Evolutionary conservation across 768 basidiomycete genomes (phyloP).

Genomic region (Grammothele lineata): DNA sequence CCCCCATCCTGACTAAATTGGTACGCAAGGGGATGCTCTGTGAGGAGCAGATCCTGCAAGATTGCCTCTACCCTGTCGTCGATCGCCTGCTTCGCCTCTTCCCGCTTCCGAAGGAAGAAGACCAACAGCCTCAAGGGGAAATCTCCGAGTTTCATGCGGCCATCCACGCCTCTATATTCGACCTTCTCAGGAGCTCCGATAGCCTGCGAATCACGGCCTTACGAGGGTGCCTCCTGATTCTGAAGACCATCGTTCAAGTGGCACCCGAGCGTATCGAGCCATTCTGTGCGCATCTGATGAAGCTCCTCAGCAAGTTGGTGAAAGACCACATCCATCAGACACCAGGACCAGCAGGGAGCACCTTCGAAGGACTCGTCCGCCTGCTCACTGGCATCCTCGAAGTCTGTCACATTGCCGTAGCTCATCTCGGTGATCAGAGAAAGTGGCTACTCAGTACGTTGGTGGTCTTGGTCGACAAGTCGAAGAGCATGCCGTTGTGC

Average conservation of each 20-base stretch:
- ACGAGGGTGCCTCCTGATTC: conserved; percentile 79
- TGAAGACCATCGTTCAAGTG: conserved; percentile 79
- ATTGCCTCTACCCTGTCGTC: conserved; percentile 77
- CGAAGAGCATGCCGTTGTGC: conserved; percentile 74
- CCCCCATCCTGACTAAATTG: conserved; percentile 70
- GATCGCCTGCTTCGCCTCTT: conserved; percentile 73
- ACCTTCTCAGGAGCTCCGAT: conserved; percentile 69
- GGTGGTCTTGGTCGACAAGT: conserved; percentile 83
- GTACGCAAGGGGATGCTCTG: conserved; percentile 82
- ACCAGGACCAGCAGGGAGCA: conserved; percentile 31
- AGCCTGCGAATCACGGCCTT: conserved; percentile 35
- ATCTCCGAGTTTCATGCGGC: conserved; percentile 76
- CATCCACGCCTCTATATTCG: conserved; percentile 68
- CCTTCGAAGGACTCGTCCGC: conserved; percentile 58
- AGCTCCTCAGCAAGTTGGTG: conserved; percentile 76
- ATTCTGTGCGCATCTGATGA: conserved; percentile 72
- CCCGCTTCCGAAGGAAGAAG: conserved; percentile 76
- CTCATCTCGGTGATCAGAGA: conserved; percentile 82
- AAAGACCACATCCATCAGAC: conserved; percentile 85
- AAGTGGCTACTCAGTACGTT: conserved; percentile 75
- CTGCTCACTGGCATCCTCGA: conserved; percentile 78
- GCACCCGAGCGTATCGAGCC: conserved; percentile 81
- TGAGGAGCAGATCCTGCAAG: conserved; percentile 77
- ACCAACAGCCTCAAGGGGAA: conserved; percentile 53
- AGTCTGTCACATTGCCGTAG: conserved; percentile 77